A percentile compares a stretch with the other conserved stretches of the same genome.
phyloP scores from a whole-genome alignment of 306 rosid genomes.

The Citrullus mucosospermus region DNA sequence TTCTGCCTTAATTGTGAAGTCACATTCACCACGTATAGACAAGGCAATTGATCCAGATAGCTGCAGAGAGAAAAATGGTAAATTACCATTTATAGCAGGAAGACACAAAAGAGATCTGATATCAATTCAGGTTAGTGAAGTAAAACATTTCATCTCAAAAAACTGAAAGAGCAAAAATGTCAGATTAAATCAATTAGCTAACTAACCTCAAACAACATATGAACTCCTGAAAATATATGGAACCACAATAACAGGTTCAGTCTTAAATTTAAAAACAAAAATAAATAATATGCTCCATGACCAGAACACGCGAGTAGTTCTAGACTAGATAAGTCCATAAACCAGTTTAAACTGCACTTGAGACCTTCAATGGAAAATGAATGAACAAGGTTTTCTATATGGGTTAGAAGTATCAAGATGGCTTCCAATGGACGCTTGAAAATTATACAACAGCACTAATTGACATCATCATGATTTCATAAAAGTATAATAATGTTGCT shows the following conservation, averaged over 20 bases:
- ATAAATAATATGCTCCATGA: background rate
- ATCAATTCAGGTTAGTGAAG: background rate
- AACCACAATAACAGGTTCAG: background rate
- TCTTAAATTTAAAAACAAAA: background rate
- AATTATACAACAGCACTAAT: background rate
- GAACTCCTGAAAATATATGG: background rate
- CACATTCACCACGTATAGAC: constrained; percentile 70
- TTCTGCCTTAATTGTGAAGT: constrained; percentile 59
- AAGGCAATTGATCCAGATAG: constrained; percentile 59
- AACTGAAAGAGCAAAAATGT: background rate
- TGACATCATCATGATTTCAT: background rate
- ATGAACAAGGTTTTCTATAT: background rate
- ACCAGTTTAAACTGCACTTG: background rate
- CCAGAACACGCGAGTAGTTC: background rate
- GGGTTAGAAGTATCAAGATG: background rate
- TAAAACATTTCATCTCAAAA: background rate
- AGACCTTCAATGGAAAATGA: background rate
- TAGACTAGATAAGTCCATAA: background rate
- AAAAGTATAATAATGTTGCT: background rate
- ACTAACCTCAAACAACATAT: background rate
- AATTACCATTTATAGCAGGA: background rate
- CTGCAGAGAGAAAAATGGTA: constrained; percentile 19
- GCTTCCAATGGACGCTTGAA: background rate
- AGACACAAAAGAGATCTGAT: background rate
- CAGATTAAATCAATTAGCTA: background rate